These are phyloP conservation scores for Boletus bicolor DNA, from an alignment of 768 basidiomycete species.

Conservation along the genomic window DNA sequence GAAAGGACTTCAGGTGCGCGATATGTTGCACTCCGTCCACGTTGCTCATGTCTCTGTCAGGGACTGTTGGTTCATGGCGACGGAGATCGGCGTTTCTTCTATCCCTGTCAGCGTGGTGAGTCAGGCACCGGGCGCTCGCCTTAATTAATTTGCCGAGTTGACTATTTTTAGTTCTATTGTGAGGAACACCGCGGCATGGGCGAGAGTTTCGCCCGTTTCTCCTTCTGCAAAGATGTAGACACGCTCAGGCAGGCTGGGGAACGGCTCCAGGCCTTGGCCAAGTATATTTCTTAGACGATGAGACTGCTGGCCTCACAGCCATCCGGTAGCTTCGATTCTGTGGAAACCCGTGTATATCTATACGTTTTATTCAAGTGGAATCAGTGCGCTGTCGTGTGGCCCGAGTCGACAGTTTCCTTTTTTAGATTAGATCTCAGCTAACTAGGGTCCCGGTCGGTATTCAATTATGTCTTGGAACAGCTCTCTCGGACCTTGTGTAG, in stretches of 20 bases:
- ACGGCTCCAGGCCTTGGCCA: constrained; percentile 69
- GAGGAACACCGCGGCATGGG: constrained; percentile 82
- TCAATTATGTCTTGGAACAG: too few species aligned
- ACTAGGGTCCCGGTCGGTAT: too few species aligned
- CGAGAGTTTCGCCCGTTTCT: constrained; percentile 83
- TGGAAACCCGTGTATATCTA: background rate
- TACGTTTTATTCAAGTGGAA: background rate
- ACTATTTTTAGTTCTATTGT: constrained; percentile 75
- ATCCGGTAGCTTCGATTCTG: background rate
- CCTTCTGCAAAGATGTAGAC: constrained; percentile 93
- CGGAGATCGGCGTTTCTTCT: constrained; percentile 85
- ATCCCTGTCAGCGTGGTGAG: constrained; percentile 94
- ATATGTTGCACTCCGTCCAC: background rate
- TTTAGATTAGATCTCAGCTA: too few species aligned
- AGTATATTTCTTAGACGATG: constrained; percentile 45
- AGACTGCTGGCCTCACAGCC: background rate
- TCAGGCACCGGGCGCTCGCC: background rate
- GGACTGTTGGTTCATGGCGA: constrained; percentile 93
- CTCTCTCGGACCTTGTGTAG: too few species aligned
- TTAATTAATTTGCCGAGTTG: constrained; percentile 2
- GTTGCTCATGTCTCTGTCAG: constrained; percentile 37
- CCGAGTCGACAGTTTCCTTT: background rate
- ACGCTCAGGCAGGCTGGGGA: constrained; percentile 81
- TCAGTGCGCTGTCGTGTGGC: background rate
- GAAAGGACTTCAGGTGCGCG: constrained; percentile 79